A percentile compares a stretch with the other conserved stretches of the same genome.
These are phyloP conservation scores for Chlorella sp. DNA, from an alignment of 139 green algal species.

Conservation along the genomic window DNA sequence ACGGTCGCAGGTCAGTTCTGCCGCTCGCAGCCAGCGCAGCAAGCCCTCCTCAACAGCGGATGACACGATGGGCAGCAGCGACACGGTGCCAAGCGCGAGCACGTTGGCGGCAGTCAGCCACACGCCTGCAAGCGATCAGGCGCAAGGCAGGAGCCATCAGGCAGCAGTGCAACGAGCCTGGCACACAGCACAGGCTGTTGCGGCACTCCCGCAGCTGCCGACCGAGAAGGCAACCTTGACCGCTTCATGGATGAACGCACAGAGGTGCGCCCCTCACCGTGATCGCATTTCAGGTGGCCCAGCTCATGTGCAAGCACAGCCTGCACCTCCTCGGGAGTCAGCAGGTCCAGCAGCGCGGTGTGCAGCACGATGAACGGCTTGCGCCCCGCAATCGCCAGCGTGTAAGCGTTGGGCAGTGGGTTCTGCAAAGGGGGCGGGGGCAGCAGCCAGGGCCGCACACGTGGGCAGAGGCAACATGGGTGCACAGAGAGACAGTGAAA, in stretches of 20 bases:
- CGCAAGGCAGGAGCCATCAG: no score
- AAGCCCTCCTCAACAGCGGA: constrained; percentile 72
- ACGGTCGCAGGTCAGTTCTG: constrained; percentile 96
- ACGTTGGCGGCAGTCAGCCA: constrained; percentile 95
- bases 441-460: not conserved
- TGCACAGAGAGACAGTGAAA: no score
- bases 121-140: constrained; percentile 50
- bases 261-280: constrained; percentile 52
- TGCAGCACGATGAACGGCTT: constrained; percentile 97
- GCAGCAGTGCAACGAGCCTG: no score
- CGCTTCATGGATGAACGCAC: no score
- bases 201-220: no score
- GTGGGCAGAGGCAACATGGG: no score
- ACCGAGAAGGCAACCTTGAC: no score
- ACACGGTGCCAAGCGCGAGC: constrained; percentile 81
- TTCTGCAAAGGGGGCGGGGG: constrained; percentile 57
- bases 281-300: constrained; percentile 89
- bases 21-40: constrained; percentile 87
- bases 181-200: no score
- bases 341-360: constrained; percentile 93
- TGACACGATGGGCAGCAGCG: constrained; percentile 69
- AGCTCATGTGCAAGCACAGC: constrained; percentile 78
- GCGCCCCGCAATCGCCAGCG: constrained; percentile 88
- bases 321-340: constrained; percentile 87
- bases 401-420: constrained; percentile 94